Evolutionary conservation across 2,329 filamentous ascomycete species (phyloP).

Genomic region (Plectosphaerella sp.): DNA sequence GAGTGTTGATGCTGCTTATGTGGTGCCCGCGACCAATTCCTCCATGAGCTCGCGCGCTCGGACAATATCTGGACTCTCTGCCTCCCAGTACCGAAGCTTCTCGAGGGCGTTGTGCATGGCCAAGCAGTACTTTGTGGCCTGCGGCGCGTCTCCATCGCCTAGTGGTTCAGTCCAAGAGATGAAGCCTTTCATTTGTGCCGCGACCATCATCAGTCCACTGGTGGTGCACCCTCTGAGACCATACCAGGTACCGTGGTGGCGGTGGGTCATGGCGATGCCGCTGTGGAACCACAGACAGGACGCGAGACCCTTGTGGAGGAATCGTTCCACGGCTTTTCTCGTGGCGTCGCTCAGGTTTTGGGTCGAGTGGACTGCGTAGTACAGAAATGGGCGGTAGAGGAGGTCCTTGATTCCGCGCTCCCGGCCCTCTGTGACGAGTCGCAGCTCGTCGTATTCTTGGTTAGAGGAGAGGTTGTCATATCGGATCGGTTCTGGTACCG

Average conservation of each 20-base stretch:
- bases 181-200: slow-evolving; percentile 12
- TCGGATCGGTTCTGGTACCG: slow-evolving; percentile 11
- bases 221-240: slow-evolving; percentile 15
- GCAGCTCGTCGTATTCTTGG: slow-evolving; percentile 10
- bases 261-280: slow-evolving; percentile 5
- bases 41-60: neutral
- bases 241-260: slow-evolving; percentile 21
- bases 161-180: neutral
- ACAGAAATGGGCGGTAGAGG: slow-evolving; percentile 5
- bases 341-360: slow-evolving; percentile 7
- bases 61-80: neutral
- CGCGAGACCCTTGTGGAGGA: neutral
- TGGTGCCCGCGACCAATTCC: neutral
- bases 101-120: neutral
- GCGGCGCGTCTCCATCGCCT: neutral
- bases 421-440: slow-evolving; percentile 1
- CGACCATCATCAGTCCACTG: slow-evolving; percentile 12
- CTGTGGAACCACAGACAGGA: neutral
- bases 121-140: neutral
- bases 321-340: slow-evolving; percentile 7
- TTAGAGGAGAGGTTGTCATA: slow-evolving; percentile 7
- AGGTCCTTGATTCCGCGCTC: neutral
- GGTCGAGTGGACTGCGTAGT: neutral
- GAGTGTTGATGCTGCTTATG: neutral
- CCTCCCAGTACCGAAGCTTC: neutral